A percentile compares a stretch with the other conserved stretches of the same genome.
Conservation (phyloP, 2,329 filamentous ascomycete species). For the Pseudohalonectria lignicola region DNA sequence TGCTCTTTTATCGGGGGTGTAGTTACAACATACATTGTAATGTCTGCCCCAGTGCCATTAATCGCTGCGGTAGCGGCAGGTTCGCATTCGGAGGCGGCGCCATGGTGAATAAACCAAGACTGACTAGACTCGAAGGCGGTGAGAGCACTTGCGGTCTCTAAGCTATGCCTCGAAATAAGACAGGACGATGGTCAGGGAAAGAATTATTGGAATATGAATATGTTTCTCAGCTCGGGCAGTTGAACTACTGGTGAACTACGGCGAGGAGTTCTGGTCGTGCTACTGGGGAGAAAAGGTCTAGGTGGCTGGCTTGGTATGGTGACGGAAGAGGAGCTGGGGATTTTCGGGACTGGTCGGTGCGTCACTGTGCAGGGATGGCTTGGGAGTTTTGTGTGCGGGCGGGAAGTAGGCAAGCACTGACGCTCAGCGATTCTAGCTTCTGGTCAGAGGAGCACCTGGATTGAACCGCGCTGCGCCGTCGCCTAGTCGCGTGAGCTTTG, state of each 20-base stretch:
- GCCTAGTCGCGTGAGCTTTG: no score
- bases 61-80: constrained; percentile 61
- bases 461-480: no score
- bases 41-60: constrained; percentile 72
- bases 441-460: no score
- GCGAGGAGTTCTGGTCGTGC: neutral
- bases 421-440: no score
- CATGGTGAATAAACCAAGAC: no score
- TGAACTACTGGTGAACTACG: neutral
- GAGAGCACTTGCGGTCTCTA: neutral
- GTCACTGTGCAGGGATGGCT: constrained; percentile 2
- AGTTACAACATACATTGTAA: constrained; percentile 65
- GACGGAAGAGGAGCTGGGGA: neutral
- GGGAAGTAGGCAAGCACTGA: no score
- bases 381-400: no score
- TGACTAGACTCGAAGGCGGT: no score
- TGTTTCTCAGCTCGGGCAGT: neutral
- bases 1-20: constrained; percentile 13
- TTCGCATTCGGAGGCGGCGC: constrained; percentile 62
- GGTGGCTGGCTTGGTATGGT: neutral
- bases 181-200: neutral
- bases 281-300: neutral
- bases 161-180: neutral
- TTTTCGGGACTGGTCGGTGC: neutral
- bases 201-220: no score